phyloP scores from a whole-genome alignment of 768 basidiomycete genomes.

The Phaffia tasmanica region DNA sequence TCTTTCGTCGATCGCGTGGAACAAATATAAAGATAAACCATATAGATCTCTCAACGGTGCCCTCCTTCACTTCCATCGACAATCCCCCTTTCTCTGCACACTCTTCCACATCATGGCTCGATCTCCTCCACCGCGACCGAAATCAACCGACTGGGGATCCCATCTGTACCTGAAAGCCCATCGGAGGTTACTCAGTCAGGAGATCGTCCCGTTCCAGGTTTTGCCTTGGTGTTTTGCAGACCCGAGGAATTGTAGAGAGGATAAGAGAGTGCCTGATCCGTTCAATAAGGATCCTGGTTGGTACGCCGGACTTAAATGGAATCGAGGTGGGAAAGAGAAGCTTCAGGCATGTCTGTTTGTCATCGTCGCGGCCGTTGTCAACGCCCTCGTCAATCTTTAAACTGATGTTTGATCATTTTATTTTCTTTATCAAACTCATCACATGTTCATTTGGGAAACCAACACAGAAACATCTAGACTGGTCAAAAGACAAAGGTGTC shows the following conservation, averaged over 20 bases:
- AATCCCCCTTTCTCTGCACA: slow-evolving; percentile 94
- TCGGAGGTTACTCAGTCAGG: slow-evolving; percentile 62
- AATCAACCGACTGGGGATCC: slow-evolving; percentile 88
- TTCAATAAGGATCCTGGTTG: slow-evolving; percentile 48
- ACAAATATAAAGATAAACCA: slow-evolving; percentile 49
- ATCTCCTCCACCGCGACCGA: slow-evolving; percentile 57
- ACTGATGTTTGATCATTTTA: background rate
- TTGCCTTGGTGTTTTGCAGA: slow-evolving; percentile 95
- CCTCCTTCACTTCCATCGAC: slow-evolving; percentile 78
- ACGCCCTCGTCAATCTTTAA: background rate
- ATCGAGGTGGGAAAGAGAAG: slow-evolving; percentile 44
- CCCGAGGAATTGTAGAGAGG: slow-evolving; percentile 76
- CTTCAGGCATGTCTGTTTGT: slow-evolving; percentile 20
- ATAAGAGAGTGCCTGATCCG: slow-evolving; percentile 87
- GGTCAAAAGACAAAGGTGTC: slow-evolving; percentile 45
- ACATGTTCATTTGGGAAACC: background rate
- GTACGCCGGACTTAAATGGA: slow-evolving; percentile 57
- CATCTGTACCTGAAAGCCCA: slow-evolving; percentile 83
- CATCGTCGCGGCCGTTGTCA: background rate
- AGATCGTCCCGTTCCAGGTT: slow-evolving; percentile 73
- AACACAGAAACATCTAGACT: slow-evolving; percentile 8
- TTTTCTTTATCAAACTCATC: background rate
- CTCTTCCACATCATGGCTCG: slow-evolving; percentile 82
- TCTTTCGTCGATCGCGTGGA: background rate
- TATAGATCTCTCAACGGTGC: slow-evolving; percentile 81